phyloP scores from a whole-genome alignment of 2,329 filamentous ascomycete species.

The Colletotrichum sp. region DNA sequence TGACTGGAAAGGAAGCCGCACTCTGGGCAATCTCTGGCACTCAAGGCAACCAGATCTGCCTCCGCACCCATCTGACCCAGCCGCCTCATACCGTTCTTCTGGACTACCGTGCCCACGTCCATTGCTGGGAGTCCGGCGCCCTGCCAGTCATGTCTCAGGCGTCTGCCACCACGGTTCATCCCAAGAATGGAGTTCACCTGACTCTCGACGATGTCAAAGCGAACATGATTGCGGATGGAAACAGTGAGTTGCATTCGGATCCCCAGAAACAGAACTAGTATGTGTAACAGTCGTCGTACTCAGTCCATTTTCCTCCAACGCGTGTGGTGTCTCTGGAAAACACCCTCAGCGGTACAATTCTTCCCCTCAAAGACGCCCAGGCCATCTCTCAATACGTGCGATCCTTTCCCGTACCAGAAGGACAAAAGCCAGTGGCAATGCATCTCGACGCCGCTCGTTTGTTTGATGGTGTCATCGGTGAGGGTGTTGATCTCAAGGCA shows the following conservation, averaged over 20 bases:
- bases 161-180: background rate
- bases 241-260: background rate
- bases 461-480: background rate
- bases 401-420: background rate
- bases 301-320: background rate
- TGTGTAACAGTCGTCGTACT: fast-evolving
- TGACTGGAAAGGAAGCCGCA: background rate
- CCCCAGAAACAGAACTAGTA: fast-evolving
- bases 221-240: background rate
- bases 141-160: background rate
- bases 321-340: background rate
- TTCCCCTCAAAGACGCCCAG: background rate
- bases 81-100: background rate
- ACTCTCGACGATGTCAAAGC: background rate
- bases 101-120: background rate
- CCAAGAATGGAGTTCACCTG: background rate
- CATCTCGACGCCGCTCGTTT: background rate
- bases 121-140: background rate
- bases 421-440: background rate
- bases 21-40: background rate
- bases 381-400: background rate
- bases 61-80: background rate
- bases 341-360: background rate
- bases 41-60: background rate
- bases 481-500: background rate